Evolutionary conservation across 345 rosid genomes (phyloP), one percentile per base, ranked within the genome.

Genomic region (Citrus australasica): DNA sequence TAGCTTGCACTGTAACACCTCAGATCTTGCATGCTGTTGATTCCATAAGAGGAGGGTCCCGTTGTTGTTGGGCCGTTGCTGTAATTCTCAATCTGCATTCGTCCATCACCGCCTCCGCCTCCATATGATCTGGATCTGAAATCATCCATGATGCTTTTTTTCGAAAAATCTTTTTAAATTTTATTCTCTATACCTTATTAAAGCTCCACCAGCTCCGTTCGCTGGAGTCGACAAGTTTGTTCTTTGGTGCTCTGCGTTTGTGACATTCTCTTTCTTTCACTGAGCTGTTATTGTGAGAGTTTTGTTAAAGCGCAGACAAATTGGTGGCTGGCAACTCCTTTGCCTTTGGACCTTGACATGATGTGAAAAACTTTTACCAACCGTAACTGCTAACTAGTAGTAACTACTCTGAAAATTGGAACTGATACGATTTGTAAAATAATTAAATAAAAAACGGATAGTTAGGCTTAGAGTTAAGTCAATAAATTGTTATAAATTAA

Each of bases 1-100:
- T 82, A 87, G 37, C 85, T 87, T 27, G 90, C 83, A 71, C 93
- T 90, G 85, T 88, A 88, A 68, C 90, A 85, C 68, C 95, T 84
- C 48, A 90, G 86, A 85, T 88, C 92, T 76, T 87, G 92, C 92
- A 87, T 87, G 30, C 79, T 42, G 22, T 79, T 83, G 76, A 82
- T 62, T 16, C 77, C 65, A 10, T 71, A 32, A 55, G 86, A 75
- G 65, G 79, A 68, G 51, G 83, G 85, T 46, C 77, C 82, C 73
- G 78, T 40, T 22, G 16, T 46, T 11, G 79, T 55, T 0, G 73
- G 64, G 22, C 55, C 30, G 8, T 73, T 73, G 37, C 75, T 17
- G 79, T 80, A 79, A 66, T 72, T 68, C 35, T 83, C 79, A 21
- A 84, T 78, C 80, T 88, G 80, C 81, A 81, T 82, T 78, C 86